Conservation (phyloP, 148 eudicot genomes). For the Rheum nobile region DNA sequence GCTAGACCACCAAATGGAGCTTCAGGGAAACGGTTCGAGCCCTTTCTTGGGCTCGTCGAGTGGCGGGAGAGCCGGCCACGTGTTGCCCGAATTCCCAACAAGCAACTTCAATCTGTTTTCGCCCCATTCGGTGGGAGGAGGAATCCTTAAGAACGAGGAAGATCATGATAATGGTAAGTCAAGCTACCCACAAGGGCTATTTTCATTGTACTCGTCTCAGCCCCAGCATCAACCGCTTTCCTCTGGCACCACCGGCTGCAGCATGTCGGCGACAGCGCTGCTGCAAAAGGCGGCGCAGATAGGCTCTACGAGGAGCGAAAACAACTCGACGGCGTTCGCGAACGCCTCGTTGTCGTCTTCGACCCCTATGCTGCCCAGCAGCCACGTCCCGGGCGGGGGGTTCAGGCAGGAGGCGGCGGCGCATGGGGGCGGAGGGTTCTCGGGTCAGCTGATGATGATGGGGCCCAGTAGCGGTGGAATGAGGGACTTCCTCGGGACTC, state of each 20-base stretch:
- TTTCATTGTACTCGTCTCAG: background rate
- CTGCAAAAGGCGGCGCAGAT: constrained; percentile 41
- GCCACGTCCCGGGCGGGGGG: background rate
- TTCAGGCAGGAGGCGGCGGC: background rate
- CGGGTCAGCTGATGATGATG: background rate
- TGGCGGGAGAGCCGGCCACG: background rate
- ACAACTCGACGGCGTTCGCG: constrained; percentile 8
- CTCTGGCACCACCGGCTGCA: background rate
- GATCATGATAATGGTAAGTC: background rate
- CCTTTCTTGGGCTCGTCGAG: background rate
- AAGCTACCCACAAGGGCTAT: constrained; percentile 2
- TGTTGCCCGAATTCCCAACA: background rate
- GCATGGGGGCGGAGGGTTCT: background rate
- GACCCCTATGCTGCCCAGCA: background rate
- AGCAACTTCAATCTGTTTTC: background rate
- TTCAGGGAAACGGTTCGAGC: background rate
- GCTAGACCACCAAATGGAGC: constrained; percentile 26
- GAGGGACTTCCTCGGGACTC: background rate
- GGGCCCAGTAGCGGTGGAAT: background rate
- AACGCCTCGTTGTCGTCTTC: constrained; percentile 22
- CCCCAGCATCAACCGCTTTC: background rate
- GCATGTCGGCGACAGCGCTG: constrained; percentile 42
- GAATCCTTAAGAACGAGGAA: background rate
- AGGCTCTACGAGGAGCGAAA: constrained; percentile 24
- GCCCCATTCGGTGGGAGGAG: background rate